phyloP scores from a whole-genome alignment of 2,329 filamentous ascomycete genomes.

The Talaromyces rugulosus region DNA sequence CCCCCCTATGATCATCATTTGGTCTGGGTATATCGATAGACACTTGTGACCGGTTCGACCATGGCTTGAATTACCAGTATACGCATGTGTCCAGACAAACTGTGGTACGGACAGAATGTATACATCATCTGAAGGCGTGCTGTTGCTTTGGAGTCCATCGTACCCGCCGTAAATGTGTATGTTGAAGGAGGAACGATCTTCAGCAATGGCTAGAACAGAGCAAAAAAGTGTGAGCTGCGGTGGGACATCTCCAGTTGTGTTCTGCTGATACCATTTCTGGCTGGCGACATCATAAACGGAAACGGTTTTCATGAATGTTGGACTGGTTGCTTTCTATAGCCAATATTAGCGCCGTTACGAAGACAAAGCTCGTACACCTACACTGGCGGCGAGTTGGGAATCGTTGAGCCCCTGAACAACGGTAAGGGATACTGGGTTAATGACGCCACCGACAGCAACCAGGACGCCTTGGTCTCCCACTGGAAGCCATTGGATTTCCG shows the following conservation, averaged over 20 bases:
- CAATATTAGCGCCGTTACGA: background rate
- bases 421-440: slow-evolving; percentile 21
- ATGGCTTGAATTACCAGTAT: slow-evolving; percentile 16
- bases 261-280: slow-evolving; percentile 31
- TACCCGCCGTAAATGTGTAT: slow-evolving; percentile 35
- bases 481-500: slow-evolving; percentile 62
- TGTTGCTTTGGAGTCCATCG: slow-evolving; percentile 17
- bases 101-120: slow-evolving; percentile 33
- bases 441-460: slow-evolving; percentile 37
- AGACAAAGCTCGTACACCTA: slow-evolving; percentile 9
- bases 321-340: slow-evolving; percentile 20
- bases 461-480: slow-evolving; percentile 33
- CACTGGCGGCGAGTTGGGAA: slow-evolving; percentile 17
- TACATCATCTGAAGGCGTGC: slow-evolving; percentile 27
- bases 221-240: slow-evolving; percentile 37
- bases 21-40: slow-evolving; percentile 45
- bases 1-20: slow-evolving; percentile 41
- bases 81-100: slow-evolving; percentile 29
- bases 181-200: slow-evolving; percentile 34
- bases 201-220: slow-evolving; percentile 36
- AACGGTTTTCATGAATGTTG: slow-evolving; percentile 35
- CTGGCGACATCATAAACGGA: slow-evolving; percentile 34
- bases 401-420: slow-evolving; percentile 2
- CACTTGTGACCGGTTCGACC: slow-evolving; percentile 31
- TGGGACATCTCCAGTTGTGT: slow-evolving; percentile 35